These are phyloP conservation scores for Neonectria neomacrospora DNA, from an alignment of 2,329 filamentous ascomycete species.

Conservation along the genomic window DNA sequence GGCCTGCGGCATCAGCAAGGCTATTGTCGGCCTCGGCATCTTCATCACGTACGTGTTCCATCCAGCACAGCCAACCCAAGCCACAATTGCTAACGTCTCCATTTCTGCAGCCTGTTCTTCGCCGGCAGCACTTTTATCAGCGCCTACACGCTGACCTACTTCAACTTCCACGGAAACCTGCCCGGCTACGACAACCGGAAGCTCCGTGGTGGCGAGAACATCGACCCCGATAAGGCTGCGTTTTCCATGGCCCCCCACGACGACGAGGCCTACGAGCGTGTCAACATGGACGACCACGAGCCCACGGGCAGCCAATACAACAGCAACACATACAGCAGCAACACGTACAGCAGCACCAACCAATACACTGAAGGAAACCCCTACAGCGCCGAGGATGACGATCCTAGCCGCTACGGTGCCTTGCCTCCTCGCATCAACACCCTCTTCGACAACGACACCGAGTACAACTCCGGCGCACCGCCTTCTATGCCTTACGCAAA, in stretches of 20 bases:
- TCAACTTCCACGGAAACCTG: constrained; percentile 69
- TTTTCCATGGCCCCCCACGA: constrained; percentile 75
- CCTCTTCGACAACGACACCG: constrained; percentile 62
- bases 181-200: constrained; percentile 68
- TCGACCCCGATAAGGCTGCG: constrained; percentile 75
- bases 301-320: constrained; percentile 46
- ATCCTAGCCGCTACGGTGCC: constrained; percentile 54
- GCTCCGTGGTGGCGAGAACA: constrained; percentile 59
- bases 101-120: constrained; percentile 64
- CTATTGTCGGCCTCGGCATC: constrained; percentile 70
- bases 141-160: constrained; percentile 70
- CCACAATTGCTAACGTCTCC: constrained; percentile 13
- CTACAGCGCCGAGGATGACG: constrained; percentile 54
- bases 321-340: constrained; percentile 45
- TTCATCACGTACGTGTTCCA: constrained; percentile 66
- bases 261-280: constrained; percentile 72
- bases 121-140: constrained; percentile 64
- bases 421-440: constrained; percentile 52
- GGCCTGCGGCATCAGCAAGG: constrained; percentile 70
- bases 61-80: not conserved
- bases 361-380: constrained; percentile 53
- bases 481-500: constrained; percentile 43
- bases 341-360: constrained; percentile 42
- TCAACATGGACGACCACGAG: constrained; percentile 67
- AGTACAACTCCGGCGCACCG: constrained; percentile 55